phyloP scores from a whole-genome alignment of 2,329 filamentous ascomycete species.

The Ophiostoma sp. region DNA sequence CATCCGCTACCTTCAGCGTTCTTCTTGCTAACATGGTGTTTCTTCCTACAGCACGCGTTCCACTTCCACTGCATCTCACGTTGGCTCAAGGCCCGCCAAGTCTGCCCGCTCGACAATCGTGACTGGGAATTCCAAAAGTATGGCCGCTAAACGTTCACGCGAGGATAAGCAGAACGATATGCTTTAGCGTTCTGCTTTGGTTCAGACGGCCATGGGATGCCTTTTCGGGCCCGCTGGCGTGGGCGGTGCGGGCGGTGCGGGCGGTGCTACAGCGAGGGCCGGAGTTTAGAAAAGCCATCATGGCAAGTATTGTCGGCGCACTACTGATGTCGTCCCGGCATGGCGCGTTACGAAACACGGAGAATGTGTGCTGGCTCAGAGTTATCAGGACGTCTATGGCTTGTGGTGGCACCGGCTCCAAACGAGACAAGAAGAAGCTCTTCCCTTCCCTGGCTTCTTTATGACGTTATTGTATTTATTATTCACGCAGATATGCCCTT shows the following conservation, averaged over 20 bases:
- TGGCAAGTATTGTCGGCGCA: neutral
- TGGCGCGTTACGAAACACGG: neutral
- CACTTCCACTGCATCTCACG: constrained; percentile 99
- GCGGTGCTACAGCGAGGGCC: too few relatives aligned
- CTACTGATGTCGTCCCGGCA: neutral
- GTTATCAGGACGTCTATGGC: neutral
- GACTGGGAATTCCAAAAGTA: constrained; percentile 99
- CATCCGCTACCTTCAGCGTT: neutral
- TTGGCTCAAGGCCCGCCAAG: constrained; percentile 98
- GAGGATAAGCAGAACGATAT: neutral
- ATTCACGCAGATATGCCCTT: constrained; percentile 6
- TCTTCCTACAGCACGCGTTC: constrained; percentile 75
- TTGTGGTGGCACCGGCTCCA: neutral
- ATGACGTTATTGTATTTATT: constrained; percentile 9
- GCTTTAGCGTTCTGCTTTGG: neutral
- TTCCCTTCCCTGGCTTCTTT: neutral
- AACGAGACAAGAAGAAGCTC: neutral
- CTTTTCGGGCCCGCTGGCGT: too few relatives aligned
- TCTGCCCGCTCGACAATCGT: constrained; percentile 93
- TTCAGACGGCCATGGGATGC: neutral
- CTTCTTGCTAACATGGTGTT: neutral
- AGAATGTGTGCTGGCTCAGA: neutral
- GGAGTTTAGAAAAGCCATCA: too few relatives aligned
- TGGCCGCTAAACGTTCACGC: constrained; percentile 49
- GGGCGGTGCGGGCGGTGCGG: neutral